Evolutionary conservation across 768 basidiomycete genomes (phyloP).

Genomic region (Boletus subparvulus): DNA sequence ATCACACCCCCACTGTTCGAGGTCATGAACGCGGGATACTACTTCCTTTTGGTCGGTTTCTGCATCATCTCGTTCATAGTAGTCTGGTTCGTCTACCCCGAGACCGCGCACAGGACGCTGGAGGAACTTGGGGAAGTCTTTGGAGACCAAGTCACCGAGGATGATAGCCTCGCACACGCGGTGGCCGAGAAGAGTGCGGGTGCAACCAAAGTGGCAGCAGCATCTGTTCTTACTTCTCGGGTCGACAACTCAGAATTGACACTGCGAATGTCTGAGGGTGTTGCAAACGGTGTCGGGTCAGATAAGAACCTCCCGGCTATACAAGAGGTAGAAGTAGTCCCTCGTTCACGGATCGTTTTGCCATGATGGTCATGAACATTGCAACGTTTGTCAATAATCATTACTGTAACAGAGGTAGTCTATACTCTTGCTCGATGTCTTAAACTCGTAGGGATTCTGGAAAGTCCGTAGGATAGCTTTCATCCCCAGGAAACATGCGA

Average conservation of each 20-base stretch:
- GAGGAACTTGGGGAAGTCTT: conserved; percentile 52
- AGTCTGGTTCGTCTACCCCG: conserved; percentile 49
- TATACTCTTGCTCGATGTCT: background rate
- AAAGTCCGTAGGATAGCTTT: conserved; percentile 36
- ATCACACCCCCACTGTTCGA: conserved; percentile 61
- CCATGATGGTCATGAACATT: conserved; percentile 1
- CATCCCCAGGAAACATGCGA: conserved; percentile 34
- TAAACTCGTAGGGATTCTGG: conserved; percentile 30
- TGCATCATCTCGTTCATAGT: conserved; percentile 44
- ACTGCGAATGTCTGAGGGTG: conserved; percentile 21
- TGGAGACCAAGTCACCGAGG: conserved; percentile 36
- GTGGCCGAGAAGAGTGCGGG: conserved; percentile 14
- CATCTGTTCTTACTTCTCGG: conserved; percentile 14
- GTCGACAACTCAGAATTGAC: conserved; percentile 29
- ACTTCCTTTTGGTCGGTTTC: conserved; percentile 51
- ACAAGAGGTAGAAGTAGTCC: conserved; percentile 16
- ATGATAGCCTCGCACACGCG: conserved; percentile 20
- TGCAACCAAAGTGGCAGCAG: conserved; percentile 9
- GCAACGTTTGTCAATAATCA: background rate
- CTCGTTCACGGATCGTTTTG: conserved; percentile 3
- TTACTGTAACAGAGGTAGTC: background rate
- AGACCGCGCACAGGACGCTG: conserved; percentile 46
- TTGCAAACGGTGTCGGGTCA: conserved; percentile 1
- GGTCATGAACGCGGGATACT: conserved; percentile 45
- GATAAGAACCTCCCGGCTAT: conserved; percentile 21